These are phyloP conservation scores for Hyaloscypha hepaticicola DNA, from an alignment of 495 filamentous ascomycete genomes.

Conservation along the genomic window DNA sequence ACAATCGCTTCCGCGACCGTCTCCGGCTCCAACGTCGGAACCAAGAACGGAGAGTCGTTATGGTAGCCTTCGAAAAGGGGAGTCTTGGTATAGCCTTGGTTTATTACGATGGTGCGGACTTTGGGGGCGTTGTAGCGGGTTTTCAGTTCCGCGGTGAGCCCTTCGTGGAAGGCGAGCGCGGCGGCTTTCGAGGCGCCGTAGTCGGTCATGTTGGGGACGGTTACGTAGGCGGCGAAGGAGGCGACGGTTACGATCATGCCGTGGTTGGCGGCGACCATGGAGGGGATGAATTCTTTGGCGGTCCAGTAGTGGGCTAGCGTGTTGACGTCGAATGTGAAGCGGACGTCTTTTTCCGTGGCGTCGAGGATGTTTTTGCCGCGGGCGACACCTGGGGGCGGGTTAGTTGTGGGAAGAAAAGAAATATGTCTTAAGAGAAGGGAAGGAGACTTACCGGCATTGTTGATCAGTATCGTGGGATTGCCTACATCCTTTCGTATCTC, in stretches of 20 bases:
- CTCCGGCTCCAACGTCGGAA: conserved; percentile 57
- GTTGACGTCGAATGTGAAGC: conserved; percentile 72
- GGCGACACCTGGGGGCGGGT: too few relatives aligned
- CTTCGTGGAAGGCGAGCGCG: conserved; percentile 66
- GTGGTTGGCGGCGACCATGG: conserved; percentile 62
- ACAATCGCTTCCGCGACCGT: conserved; percentile 66
- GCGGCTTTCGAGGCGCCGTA: conserved; percentile 70
- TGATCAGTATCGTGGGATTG: conserved; percentile 67
- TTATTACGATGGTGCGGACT: conserved; percentile 65
- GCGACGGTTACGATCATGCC: conserved; percentile 75
- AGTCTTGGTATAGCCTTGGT: conserved; percentile 63
- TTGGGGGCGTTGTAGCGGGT: conserved; percentile 60
- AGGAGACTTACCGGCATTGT: conserved; percentile 79
- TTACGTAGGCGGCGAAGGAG: conserved; percentile 57
- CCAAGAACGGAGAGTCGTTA: conserved; percentile 49
- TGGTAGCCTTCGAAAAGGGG: conserved; percentile 59
- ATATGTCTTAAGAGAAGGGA: too few relatives aligned
- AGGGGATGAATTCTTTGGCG: conserved; percentile 63
- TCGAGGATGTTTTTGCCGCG: conserved; percentile 60
- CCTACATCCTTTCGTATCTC: conserved; percentile 57
- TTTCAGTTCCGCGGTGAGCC: conserved; percentile 59
- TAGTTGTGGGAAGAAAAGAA: too few relatives aligned
- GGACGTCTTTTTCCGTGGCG: conserved; percentile 52
- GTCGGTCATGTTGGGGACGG: conserved; percentile 64
- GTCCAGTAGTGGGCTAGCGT: conserved; percentile 66